phyloP scores from a whole-genome alignment of 345 rosid genomes.

The Populus euphratica region DNA sequence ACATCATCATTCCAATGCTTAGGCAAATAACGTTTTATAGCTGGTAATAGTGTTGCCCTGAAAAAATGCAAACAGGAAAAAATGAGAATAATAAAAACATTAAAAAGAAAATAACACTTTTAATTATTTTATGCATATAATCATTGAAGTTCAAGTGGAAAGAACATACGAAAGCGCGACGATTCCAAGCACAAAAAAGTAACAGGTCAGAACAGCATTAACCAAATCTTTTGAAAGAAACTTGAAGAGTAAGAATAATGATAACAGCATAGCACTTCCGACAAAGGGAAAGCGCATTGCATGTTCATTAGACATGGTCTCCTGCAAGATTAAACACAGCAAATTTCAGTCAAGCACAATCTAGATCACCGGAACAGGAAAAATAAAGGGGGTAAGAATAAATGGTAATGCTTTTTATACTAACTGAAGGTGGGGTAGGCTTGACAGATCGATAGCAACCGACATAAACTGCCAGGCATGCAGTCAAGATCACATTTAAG shows the following conservation, averaged over 20 bases:
- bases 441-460: conserved; percentile 99
- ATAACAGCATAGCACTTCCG: conserved; percentile 95
- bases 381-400: neutral
- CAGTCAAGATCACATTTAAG: conserved; percentile 83
- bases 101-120: neutral
- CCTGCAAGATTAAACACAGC: conserved; percentile 45
- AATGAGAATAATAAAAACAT: conserved; percentile 11
- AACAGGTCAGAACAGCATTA: conserved; percentile 86
- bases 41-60: conserved; percentile 91
- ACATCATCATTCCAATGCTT: conserved; percentile 72
- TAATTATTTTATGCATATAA: neutral
- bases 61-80: conserved; percentile 20
- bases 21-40: conserved; percentile 71
- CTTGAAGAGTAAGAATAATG: conserved; percentile 92
- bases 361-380: neutral
- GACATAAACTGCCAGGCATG: conserved; percentile 85
- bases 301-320: conserved; percentile 94
- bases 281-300: conserved; percentile 99
- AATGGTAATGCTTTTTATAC: conserved; percentile 9
- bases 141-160: conserved; percentile 9
- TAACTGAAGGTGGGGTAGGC: conserved; percentile 84
- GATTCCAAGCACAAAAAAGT: conserved; percentile 91
- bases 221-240: conserved; percentile 94
- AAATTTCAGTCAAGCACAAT: conserved; percentile 11
- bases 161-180: conserved; percentile 91